Conservation (phyloP, 176 grass and related monocot species). For the Chrysopogon serrulatus region DNA sequence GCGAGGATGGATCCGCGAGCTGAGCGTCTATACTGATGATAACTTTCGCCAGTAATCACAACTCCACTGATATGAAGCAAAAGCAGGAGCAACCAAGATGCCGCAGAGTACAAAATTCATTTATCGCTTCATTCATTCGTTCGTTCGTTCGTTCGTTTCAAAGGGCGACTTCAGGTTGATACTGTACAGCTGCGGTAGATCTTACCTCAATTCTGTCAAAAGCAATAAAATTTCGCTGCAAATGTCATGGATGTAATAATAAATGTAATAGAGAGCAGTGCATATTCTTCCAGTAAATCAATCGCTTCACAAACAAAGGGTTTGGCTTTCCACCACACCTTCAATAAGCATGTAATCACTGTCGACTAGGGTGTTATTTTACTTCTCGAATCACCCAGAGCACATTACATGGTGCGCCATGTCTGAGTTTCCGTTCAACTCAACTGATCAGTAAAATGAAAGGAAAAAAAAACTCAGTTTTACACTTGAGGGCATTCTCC, state of each 20-base stretch:
- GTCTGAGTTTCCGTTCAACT: background rate
- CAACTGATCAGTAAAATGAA: background rate
- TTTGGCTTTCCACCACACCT: background rate
- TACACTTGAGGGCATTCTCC: background rate
- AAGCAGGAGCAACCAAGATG: background rate
- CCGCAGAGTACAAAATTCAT: background rate
- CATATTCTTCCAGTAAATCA: background rate
- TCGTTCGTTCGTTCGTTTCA: conserved; percentile 8
- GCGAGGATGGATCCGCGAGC: background rate
- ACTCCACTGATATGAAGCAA: background rate
- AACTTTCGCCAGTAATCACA: background rate
- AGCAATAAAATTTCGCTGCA: background rate
- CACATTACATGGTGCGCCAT: conserved; percentile 1
- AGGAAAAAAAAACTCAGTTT: background rate
- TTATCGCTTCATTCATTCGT: conserved; percentile 4
- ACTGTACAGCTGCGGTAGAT: background rate
- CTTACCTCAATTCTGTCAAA: background rate
- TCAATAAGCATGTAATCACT: background rate
- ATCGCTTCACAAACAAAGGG: background rate
- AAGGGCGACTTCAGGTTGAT: background rate
- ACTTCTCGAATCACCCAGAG: background rate
- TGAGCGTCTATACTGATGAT: background rate
- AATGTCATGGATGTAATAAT: background rate
- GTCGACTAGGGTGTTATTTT: background rate
- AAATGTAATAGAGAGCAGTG: conserved; percentile 19